Evolutionary conservation across 73 alveolate genomes (phyloP).

Genomic region (Effrenium voratum): DNA sequence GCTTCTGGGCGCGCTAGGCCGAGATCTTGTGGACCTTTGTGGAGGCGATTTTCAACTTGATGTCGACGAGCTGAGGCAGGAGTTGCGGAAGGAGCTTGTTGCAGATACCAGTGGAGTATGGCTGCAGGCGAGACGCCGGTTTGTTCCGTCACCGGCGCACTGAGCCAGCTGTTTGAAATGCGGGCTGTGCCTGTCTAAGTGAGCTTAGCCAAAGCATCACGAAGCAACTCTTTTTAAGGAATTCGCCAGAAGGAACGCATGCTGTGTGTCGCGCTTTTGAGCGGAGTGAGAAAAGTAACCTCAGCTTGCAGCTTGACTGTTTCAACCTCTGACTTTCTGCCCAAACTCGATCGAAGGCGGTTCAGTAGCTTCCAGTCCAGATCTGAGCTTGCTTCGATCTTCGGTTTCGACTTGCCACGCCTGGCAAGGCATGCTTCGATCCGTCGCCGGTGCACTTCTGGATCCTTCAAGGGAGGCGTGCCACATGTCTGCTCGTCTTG

Average conservation of each 20-base stretch:
- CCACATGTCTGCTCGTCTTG: background rate
- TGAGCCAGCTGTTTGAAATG: background rate
- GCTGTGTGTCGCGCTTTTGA: background rate
- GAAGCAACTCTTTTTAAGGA: background rate
- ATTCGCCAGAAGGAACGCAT: background rate
- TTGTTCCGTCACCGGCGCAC: slow-evolving; percentile 47
- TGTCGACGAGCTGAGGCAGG: slow-evolving; percentile 63
- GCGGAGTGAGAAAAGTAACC: no score
- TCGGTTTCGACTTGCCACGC: background rate
- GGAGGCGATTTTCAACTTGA: slow-evolving; percentile 81
- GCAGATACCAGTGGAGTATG: no score
- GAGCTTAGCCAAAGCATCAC: background rate
- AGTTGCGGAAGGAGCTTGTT: background rate
- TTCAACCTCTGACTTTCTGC: background rate
- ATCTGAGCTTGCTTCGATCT: background rate
- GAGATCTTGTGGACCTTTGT: slow-evolving; percentile 81
- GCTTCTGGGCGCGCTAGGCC: background rate
- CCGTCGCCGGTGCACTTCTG: slow-evolving; percentile 88
- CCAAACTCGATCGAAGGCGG: background rate
- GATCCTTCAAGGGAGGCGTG: slow-evolving; percentile 78
- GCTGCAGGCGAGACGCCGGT: slow-evolving; percentile 48
- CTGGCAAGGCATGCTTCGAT: slow-evolving; percentile 64
- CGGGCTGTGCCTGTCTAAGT: background rate
- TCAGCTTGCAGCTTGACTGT: no score
- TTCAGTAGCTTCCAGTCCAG: slow-evolving; percentile 20